Evolutionary conservation across 2,329 filamentous ascomycete genomes (phyloP).

Genomic region (Tolypocladium inflatum): DNA sequence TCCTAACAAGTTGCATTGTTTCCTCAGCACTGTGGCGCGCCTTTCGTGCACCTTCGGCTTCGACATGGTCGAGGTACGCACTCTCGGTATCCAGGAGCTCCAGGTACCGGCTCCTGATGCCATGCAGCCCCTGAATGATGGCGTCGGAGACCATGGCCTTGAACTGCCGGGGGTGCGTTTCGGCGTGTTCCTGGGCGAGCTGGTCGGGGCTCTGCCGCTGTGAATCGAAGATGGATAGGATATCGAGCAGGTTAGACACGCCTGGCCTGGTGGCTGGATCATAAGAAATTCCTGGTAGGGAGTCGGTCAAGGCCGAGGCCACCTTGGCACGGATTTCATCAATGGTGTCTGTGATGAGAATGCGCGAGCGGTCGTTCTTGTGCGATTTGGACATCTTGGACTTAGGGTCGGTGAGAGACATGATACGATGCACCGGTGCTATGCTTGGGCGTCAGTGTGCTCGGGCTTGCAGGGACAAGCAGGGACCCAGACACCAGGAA

Average conservation of each 20-base stretch:
- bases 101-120: slow-evolving; percentile 47
- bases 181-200: slow-evolving; percentile 28
- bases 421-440: slow-evolving; percentile 77
- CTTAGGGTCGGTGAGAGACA: slow-evolving; percentile 72
- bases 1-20: slow-evolving; percentile 44
- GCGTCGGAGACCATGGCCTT: slow-evolving; percentile 48
- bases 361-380: slow-evolving; percentile 59
- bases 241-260: slow-evolving; percentile 76
- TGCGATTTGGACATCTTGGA: slow-evolving; percentile 96
- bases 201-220: slow-evolving; percentile 27
- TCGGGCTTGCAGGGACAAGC: not conserved
- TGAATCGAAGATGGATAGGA: slow-evolving; percentile 61
- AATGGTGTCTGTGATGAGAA: slow-evolving; percentile 67
- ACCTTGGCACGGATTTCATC: slow-evolving; percentile 61
- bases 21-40: slow-evolving; percentile 52
- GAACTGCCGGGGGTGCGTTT: slow-evolving; percentile 25
- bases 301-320: slow-evolving; percentile 68
- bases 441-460: not conserved
- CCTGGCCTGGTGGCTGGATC: slow-evolving; percentile 63
- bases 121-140: slow-evolving; percentile 41
- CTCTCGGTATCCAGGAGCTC: slow-evolving; percentile 38
- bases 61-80: slow-evolving; percentile 46
- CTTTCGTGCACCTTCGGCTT: slow-evolving; percentile 45
- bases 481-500: not conserved
- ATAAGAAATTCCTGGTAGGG: slow-evolving; percentile 56